Evolutionary conservation across 371 early-diverging fungal genomes (phyloP), one percentile per base, ranked within the genome.

Genomic region (Mortierella sp.): DNA sequence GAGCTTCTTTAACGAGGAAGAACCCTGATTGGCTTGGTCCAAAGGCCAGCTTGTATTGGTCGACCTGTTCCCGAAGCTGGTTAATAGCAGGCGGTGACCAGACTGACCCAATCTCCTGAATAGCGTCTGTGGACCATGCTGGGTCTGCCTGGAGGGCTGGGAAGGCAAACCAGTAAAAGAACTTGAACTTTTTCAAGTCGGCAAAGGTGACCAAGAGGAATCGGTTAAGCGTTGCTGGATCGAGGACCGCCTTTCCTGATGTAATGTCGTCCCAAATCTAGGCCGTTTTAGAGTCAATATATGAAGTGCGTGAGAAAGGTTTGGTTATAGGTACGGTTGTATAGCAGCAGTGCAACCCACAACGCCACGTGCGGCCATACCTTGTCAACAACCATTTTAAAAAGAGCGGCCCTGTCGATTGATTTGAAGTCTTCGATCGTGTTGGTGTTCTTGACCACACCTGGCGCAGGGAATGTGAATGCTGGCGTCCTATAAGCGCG

Each of bases 101-200:
- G 73, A 88, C 89, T 72, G 88, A 77, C 11, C 72, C 77, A 26
- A 73, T 73, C 8, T 84, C 82, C 72, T 84, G 88, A 31, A 79
- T 63, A 3, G 84, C 73, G 21, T 50, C 78, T 14, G 83, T 87
- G 45, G 75, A 75, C 81, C 84, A 88, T 2, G 81, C 80, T 19
- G 84, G 86, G 16, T 80, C 81, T 0, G 93, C 91, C 79, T 91
- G 85, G 11, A 96, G 74, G 0, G 97, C 97, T 4, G 99, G 99
- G 82, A 96, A 97, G 14, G 93, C 96, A 81, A 97, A 96, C 97
- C 97, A 97, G 88, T 97, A 97, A 88, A 94, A 95, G 87, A 96
- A 99, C 84, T 93, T 95, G 92, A 96, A 97, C 84, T 95, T 95
- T 84, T 99, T 99, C 76, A 99, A 87, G 88, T 99, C 98, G 0